Conservation (phyloP, 768 basidiomycete genomes). For the Trametes elegans region DNA sequence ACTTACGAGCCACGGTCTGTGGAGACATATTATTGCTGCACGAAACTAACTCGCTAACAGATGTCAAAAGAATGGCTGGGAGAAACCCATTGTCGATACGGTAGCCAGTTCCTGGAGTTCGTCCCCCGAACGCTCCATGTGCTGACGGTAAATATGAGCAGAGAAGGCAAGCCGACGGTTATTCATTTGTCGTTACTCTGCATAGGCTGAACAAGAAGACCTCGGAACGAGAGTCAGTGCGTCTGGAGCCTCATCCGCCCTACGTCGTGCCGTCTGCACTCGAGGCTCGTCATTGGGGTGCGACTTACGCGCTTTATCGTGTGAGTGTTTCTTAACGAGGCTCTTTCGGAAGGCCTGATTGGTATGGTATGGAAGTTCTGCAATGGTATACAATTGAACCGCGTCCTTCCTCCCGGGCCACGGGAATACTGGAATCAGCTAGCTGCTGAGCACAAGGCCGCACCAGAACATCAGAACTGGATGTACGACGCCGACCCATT, state of each 20-base stretch:
- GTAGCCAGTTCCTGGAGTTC: constrained; percentile 34
- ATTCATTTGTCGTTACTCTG: constrained; percentile 69
- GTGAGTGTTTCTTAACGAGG: constrained; percentile 52
- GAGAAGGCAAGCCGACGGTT: constrained; percentile 49
- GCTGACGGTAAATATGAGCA: constrained; percentile 26
- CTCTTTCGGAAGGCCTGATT: background rate
- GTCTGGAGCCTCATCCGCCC: constrained; percentile 72
- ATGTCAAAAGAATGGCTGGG: constrained; percentile 90
- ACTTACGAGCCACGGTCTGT: no score
- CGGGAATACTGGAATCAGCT: constrained; percentile 87
- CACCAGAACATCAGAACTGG: constrained; percentile 74
- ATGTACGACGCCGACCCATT: constrained; percentile 90
- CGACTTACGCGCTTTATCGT: constrained; percentile 83
- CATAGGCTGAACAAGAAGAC: constrained; percentile 67
- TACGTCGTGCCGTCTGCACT: constrained; percentile 62
- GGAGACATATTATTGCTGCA: background rate
- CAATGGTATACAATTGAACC: constrained; percentile 71
- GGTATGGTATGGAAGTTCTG: constrained; percentile 52
- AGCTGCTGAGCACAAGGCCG: constrained; percentile 62
- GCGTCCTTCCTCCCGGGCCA: constrained; percentile 77
- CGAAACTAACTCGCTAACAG: constrained; percentile 33
- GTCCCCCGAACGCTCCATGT: background rate
- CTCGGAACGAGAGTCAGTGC: constrained; percentile 63
- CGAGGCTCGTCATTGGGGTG: constrained; percentile 91
- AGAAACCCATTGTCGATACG: constrained; percentile 76